These are phyloP conservation scores for Athelia psychrophila DNA, from an alignment of 1,284 basidiomycete species.

Conservation along the genomic window DNA sequence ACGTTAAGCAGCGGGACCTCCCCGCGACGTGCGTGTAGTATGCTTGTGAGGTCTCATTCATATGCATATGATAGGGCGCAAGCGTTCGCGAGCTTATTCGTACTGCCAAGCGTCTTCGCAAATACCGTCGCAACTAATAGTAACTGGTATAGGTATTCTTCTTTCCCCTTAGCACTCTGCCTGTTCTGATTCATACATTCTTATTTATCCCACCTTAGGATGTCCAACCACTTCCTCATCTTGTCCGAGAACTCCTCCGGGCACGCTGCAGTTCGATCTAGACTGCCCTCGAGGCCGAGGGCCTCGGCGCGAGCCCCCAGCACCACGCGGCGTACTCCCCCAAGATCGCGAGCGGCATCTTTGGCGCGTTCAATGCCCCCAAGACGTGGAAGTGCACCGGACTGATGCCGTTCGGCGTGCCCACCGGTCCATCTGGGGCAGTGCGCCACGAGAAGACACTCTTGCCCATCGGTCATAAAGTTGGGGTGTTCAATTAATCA, in stretches of 20 bases:
- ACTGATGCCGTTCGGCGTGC: not conserved
- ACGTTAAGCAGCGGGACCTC: too few relatives aligned
- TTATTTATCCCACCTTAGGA: not conserved
- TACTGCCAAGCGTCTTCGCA: too few relatives aligned
- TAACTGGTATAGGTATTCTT: too few relatives aligned
- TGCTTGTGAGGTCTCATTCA: too few relatives aligned
- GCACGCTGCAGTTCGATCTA: not conserved
- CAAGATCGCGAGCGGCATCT: not conserved
- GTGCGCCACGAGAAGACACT: not conserved
- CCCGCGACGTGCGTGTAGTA: too few relatives aligned
- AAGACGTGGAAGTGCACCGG: not conserved
- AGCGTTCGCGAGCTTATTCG: too few relatives aligned
- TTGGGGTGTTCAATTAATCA: not conserved
- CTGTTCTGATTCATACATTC: not conserved
- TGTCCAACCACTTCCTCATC: not conserved
- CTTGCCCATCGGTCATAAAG: not conserved
- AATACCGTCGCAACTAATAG: too few relatives aligned
- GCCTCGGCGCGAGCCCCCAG: conserved; percentile 1
- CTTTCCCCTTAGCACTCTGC: too few relatives aligned
- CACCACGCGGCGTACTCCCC: not conserved
- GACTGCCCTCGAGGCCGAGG: conserved; percentile 2
- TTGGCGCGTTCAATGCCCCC: not conserved
- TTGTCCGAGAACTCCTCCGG: not conserved
- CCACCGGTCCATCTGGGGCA: not conserved
- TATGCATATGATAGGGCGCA: too few relatives aligned